Evolutionary conservation across 176 grass and related monocot genomes (phyloP), one percentile per base, ranked within the genome.

Genomic region (Avena eriantha): DNA sequence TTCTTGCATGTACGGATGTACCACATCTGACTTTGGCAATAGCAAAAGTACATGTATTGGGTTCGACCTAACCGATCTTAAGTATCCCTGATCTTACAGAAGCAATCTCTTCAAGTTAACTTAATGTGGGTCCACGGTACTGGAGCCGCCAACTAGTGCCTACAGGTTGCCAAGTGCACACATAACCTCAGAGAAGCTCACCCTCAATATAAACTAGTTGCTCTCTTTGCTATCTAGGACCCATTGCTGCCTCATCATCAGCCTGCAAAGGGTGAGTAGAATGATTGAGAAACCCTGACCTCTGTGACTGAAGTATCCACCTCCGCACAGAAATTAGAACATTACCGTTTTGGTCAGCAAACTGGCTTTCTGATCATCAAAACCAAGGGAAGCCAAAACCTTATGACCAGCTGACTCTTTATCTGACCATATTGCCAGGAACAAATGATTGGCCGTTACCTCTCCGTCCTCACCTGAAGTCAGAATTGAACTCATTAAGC

Each of bases 381-480:
- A 98, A 65, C 93, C 91, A 63, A 98, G 89, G n/a, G 85, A 81
- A 75, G 89, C 87, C 68, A 98, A 70, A 73, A 95, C 76, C 82
- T 98, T 95, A 79, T 98, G 91, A 80, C 93, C 93, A 80, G 87
- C 88, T 63, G 93, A 92, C 70, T 93, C 87, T 87, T 90, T 95
- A 82, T 95, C 83, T 51, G 91, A 95, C 95, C 93, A 98, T 95
- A 95, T 95, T 54, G 89, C 93, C 77, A 98, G 76, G 29, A 95
- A 82, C 71, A 98, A 83, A 88, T 95, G 91, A 43, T 87, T 90
- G 21, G 88, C 87, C 4, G 93, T 95, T 92, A 98, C 89, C 79
- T 98, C 95, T 83, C 93, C 93, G 17, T 92, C 85, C 26, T 85
- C 87, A 69, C 89, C 93, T 98, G 54, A 68, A 85, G 31, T 56